Base-by-base conservation (phyloP, 768 basidiomycete genomes). In the Trametes cinnabarina region DNA sequence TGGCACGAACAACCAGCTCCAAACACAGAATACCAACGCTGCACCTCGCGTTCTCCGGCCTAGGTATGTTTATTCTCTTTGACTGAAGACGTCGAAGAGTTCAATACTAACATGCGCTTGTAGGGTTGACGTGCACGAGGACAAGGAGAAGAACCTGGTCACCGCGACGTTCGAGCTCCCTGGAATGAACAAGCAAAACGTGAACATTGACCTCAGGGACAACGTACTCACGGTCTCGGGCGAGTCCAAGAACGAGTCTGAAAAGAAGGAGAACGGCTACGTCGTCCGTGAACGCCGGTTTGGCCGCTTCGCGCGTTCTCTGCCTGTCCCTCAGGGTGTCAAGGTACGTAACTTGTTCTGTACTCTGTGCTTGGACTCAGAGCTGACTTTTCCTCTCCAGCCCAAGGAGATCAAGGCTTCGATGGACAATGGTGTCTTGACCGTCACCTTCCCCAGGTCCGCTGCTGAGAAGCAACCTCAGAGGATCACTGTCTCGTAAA, bases 121-220 rank as follows among this genome's bases (percentile, higher is more conserved):
- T 41, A 82, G 82, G 58, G 78, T 83, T 75, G 80, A 84, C 58
- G 67, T 83, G 5, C 78, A 81, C 58, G 80, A 83, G 61, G 70
- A 81, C 51, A 37, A 62, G 2, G 73, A 79, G 14, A 69, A 68
- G 23, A 80, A 82, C 60, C 62, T 72, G 15, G 76, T 86, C 42
- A 80, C 78, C 0, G 83, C 82, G 28, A 66, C 73, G 11, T 81
- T 84, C 62, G 84, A 86, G 58, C 69, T 86, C n/a, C 82, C 85
- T 0, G 83, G 82, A 7, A 28, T 84, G 43, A 72, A 73, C 56
- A 77, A 79, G 22, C 77, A 82, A 39, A 69, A 83, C 51, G 72
- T 84, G 54, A 66, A 69, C 47, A 77, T 86, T 55, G 81, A 84
- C 51, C 66, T 82, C 9, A 74, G 79, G 58, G 73, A 78, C 54